These are phyloP conservation scores for Monosporozyma aerobia DNA, from an alignment of 805 yeast genomes.

Conservation along the genomic window DNA sequence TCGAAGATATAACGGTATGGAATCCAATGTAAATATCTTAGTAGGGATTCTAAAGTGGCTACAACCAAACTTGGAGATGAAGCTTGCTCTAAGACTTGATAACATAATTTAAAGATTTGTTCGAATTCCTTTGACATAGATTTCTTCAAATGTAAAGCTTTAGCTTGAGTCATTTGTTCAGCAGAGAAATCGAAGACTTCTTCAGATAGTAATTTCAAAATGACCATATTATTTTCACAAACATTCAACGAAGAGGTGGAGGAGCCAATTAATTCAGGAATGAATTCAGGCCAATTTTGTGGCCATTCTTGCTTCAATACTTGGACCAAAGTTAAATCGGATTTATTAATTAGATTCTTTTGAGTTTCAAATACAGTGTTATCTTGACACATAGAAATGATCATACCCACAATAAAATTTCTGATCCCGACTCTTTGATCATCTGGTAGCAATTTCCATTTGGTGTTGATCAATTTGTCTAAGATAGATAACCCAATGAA, in stretches of 20 bases:
- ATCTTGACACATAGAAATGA: constrained; percentile 81
- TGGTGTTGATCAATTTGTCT: constrained; percentile 80
- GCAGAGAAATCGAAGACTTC: constrained; percentile 95
- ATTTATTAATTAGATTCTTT: constrained; percentile 81
- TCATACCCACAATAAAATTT: constrained; percentile 89
- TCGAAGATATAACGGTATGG: constrained; percentile 86
- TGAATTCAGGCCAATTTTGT: constrained; percentile 93
- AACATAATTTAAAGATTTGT: constrained; percentile 87
- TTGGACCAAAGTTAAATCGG: constrained; percentile 88
- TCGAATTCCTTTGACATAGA: constrained; percentile 87
- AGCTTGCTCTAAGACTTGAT: constrained; percentile 85
- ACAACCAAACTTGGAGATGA: constrained; percentile 72
- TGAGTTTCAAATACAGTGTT: constrained; percentile 61
- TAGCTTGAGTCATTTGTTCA: constrained; percentile 94
- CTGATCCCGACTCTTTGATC: constrained; percentile 89
- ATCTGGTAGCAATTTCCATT: constrained; percentile 88
- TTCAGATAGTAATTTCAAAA: constrained; percentile 79
- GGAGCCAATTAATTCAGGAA: constrained; percentile 83
- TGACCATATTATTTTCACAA: constrained; percentile 95
- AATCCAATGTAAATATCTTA: constrained; percentile 89
- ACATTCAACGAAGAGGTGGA: constrained; percentile 82
- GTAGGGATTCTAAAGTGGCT: constrained; percentile 74
- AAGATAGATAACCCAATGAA: constrained; percentile 85
- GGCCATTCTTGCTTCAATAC: constrained; percentile 99
- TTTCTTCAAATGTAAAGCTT: constrained; percentile 70